phyloP scores from a whole-genome alignment of 1,284 basidiomycete genomes.

The Heterobasidion irregulare region DNA sequence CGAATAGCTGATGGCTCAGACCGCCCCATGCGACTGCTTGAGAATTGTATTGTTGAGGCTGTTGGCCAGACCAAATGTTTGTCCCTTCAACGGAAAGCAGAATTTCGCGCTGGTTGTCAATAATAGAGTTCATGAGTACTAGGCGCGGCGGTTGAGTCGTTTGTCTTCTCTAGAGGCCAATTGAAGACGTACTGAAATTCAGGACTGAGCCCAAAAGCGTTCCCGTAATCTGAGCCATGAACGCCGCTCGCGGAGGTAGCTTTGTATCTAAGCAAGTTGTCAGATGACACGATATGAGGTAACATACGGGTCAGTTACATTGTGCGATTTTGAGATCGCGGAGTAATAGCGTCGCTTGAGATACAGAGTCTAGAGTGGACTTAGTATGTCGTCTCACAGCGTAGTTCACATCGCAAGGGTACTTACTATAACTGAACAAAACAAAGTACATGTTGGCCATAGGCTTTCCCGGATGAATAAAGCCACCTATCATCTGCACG shows the following conservation, averaged over 20 bases:
- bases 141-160: neutral
- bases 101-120: slow-evolving; percentile 30
- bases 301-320: slow-evolving; percentile 2
- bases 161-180: too few species aligned
- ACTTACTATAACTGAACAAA: slow-evolving; percentile 31
- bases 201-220: slow-evolving; percentile 30
- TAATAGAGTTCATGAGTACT: slow-evolving; percentile 44
- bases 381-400: neutral
- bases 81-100: slow-evolving; percentile 23
- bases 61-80: slow-evolving; percentile 44
- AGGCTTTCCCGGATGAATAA: slow-evolving; percentile 36
- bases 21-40: slow-evolving; percentile 45
- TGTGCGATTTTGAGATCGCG: slow-evolving; percentile 41
- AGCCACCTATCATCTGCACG: slow-evolving; percentile 24
- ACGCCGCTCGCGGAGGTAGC: slow-evolving; percentile 54
- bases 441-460: slow-evolving; percentile 50
- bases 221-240: slow-evolving; percentile 47
- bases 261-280: slow-evolving; percentile 38
- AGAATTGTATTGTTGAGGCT: slow-evolving; percentile 32
- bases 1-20: slow-evolving; percentile 30
- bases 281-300: neutral
- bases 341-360: slow-evolving; percentile 37
- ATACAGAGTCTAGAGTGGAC: slow-evolving; percentile 19
- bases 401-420: neutral
- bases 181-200: slow-evolving; percentile 17